Percentiles rank a stretch among this genome's conserved stretches.
These are phyloP conservation scores for Pugionium cornutum DNA, from an alignment of 345 rosid genomes.

Conservation along the genomic window DNA sequence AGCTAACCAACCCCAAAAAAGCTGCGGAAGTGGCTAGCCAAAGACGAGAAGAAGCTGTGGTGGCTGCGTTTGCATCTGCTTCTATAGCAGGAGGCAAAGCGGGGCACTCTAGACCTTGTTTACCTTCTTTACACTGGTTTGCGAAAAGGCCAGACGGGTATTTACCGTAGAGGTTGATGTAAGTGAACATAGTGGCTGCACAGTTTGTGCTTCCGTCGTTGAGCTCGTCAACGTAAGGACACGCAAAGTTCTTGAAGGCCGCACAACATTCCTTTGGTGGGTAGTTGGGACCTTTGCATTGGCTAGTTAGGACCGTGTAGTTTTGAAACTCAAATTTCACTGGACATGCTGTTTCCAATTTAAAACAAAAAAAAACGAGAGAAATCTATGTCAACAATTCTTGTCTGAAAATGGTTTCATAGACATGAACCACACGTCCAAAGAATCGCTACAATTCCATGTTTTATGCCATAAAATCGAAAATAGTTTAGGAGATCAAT, in stretches of 20 bases:
- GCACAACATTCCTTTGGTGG: conserved; percentile 49
- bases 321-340: conserved; percentile 65
- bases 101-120: conserved; percentile 59
- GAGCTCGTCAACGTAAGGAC: conserved; percentile 51
- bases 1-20: conserved; percentile 34
- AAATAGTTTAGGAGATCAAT: too few relatives aligned
- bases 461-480: too few relatives aligned
- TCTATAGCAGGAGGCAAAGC: conserved; percentile 34
- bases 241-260: conserved; percentile 61
- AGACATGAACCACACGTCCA: not conserved
- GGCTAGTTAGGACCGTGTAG: conserved; percentile 51
- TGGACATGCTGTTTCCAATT: conserved; percentile 51
- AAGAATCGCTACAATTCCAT: not conserved
- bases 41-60: conserved; percentile 14
- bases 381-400: conserved; percentile 16
- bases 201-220: conserved; percentile 57
- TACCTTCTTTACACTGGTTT: conserved; percentile 54
- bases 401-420: not conserved
- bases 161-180: conserved; percentile 58
- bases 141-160: conserved; percentile 72
- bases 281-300: conserved; percentile 61
- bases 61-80: conserved; percentile 28
- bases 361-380: not conserved
- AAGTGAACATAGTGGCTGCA: conserved; percentile 61
- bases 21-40: conserved; percentile 29